Evolutionary conservation across 257 asterid species (phyloP).

Genomic region (Petunia axillaris): DNA sequence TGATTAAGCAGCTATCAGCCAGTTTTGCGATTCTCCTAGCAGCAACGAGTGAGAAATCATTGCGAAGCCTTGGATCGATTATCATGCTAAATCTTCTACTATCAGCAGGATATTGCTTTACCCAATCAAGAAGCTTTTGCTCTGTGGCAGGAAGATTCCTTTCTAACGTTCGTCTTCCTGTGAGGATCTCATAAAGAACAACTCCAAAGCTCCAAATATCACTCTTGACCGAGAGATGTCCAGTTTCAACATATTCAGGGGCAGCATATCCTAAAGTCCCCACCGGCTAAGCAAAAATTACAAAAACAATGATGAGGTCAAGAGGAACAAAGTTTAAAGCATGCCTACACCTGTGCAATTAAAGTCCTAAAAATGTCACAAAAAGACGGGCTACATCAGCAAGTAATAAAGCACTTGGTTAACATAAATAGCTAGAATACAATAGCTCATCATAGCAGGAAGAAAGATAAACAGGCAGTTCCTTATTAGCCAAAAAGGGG

Average conservation of each 20-base stretch:
- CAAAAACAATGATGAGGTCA: background rate
- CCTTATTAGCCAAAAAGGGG: background rate
- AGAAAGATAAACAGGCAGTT: background rate
- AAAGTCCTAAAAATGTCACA: background rate
- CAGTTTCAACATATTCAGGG: conserved; percentile 78
- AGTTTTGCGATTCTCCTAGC: conserved; percentile 73
- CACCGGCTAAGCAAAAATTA: conserved; percentile 58
- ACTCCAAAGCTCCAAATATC: conserved; percentile 92
- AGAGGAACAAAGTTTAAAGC: background rate
- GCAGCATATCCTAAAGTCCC: conserved; percentile 95
- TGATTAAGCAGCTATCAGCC: conserved; percentile 78
- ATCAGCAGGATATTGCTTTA: conserved; percentile 69
- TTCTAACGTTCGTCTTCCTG: conserved; percentile 83
- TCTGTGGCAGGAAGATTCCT: conserved; percentile 59
- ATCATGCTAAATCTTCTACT: conserved; percentile 67
- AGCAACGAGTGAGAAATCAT: conserved; percentile 59
- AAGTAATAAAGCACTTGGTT: background rate
- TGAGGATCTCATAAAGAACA: conserved; percentile 77
- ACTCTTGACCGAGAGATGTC: conserved; percentile 76
- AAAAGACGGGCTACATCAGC: background rate
- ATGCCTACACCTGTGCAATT: background rate
- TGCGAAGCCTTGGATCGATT: conserved; percentile 69
- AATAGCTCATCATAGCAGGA: background rate
- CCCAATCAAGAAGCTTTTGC: conserved; percentile 85
- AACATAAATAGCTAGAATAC: background rate